These are phyloP conservation scores for Bonia amplexicaulis DNA, from an alignment of 176 grass and related monocot species.

Conservation along the genomic window DNA sequence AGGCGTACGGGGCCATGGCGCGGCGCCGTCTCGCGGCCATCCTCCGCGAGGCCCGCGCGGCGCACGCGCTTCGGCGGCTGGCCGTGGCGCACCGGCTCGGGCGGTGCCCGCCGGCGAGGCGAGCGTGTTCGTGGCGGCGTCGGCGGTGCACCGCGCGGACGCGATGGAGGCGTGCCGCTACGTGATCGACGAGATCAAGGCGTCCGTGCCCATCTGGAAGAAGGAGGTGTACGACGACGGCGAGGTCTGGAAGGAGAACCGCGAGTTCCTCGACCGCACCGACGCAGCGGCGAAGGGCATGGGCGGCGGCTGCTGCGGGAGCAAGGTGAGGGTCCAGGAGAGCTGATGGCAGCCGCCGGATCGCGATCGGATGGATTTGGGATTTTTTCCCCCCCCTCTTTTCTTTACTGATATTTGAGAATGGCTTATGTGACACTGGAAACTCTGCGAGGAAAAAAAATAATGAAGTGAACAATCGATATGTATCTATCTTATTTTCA, in stretches of 20 bases:
- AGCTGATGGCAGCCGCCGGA: constrained; percentile 4
- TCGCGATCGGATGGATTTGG: constrained; percentile 2
- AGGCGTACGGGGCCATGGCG: constrained; percentile 85
- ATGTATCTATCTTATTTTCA: not conserved
- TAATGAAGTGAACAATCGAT: not conserved
- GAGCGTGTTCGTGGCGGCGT: constrained; percentile 84
- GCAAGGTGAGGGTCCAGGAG: constrained; percentile 56
- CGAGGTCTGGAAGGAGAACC: constrained; percentile 98
- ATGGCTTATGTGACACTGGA: not conserved
- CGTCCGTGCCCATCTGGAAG: constrained; percentile 93
- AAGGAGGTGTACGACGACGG: constrained; percentile 98
- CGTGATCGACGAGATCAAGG: constrained; percentile 94
- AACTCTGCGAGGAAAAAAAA: not conserved
- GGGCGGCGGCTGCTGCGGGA: constrained; percentile 53
- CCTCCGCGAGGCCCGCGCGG: constrained; percentile 48
- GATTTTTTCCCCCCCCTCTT: not conserved
- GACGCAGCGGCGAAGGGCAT: not conserved
- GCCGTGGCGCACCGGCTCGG: constrained; percentile 75
- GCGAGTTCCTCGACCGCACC: constrained; percentile 65
- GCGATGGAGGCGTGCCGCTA: constrained; percentile 86
- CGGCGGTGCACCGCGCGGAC: constrained; percentile 77
- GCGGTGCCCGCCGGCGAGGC: constrained; percentile 67
- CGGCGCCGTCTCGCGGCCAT: constrained; percentile 47
- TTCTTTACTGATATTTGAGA: not conserved
- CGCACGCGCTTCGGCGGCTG: constrained; percentile 47